Evolutionary conservation across 768 basidiomycete species (phyloP).

Genomic region (Psilocybe tampanensis): DNA sequence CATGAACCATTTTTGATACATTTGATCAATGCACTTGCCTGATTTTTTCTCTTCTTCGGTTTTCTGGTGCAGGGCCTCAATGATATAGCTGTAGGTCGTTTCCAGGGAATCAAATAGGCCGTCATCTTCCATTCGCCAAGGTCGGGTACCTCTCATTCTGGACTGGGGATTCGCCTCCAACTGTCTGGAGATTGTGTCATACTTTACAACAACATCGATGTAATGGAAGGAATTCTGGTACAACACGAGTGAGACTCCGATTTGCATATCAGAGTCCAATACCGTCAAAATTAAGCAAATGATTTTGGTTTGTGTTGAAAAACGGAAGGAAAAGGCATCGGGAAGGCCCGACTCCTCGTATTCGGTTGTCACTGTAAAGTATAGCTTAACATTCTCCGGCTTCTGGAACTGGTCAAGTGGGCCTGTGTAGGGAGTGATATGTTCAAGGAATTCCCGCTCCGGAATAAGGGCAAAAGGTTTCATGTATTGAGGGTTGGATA

Average conservation of each 20-base stretch:
- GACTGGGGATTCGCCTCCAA: background rate
- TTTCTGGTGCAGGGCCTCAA: no score
- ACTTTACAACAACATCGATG: background rate
- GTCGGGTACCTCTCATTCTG: background rate
- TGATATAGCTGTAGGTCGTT: no score
- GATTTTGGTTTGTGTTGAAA: no score
- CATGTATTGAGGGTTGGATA: background rate
- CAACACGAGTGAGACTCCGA: background rate
- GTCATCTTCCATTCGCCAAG: background rate
- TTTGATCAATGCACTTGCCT: no score
- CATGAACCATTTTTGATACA: no score
- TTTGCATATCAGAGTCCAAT: background rate
- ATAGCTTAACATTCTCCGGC: background rate
- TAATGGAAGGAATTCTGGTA: background rate
- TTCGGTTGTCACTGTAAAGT: background rate
- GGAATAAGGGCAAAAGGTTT: background rate
- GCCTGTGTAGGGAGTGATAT: background rate
- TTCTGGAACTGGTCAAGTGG: background rate
- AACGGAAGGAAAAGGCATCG: no score
- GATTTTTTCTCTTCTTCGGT: no score
- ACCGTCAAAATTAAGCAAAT: background rate
- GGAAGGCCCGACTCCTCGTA: no score
- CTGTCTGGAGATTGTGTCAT: background rate
- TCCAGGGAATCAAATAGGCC: no score
- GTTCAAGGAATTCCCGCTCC: background rate